Conservation (phyloP, 2,329 filamentous ascomycete genomes). For the Fusarium sp. region DNA sequence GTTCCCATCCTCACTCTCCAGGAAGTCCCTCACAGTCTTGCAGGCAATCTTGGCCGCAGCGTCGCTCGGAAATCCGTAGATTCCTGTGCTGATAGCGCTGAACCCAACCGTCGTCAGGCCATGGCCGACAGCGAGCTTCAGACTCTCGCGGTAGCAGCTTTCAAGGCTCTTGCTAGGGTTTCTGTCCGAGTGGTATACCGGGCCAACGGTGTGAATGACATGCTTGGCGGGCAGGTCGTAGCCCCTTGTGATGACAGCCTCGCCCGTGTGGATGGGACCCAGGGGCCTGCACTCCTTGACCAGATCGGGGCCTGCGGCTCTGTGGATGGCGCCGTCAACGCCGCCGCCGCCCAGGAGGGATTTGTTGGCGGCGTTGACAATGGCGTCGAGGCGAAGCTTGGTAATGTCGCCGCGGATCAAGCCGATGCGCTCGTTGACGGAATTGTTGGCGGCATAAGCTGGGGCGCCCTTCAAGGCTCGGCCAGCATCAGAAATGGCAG, state of each 20-base stretch:
- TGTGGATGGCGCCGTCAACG: constrained; percentile 88
- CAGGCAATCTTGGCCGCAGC: constrained; percentile 79
- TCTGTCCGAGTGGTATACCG: constrained; percentile 67
- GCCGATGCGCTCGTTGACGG: constrained; percentile 75
- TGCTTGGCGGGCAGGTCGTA: constrained; percentile 79
- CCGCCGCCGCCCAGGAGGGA: constrained; percentile 87
- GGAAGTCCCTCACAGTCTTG: constrained; percentile 63
- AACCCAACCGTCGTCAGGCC: constrained; percentile 80
- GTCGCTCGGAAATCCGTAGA: constrained; percentile 85
- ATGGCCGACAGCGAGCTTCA: constrained; percentile 76
- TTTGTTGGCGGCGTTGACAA: constrained; percentile 92
- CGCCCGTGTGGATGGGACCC: constrained; percentile 77
- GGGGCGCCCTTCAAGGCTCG: not conserved
- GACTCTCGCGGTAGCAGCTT: constrained; percentile 73
- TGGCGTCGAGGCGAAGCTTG: constrained; percentile 76
- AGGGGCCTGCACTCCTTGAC: constrained; percentile 76
- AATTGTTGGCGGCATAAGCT: constrained; percentile 50
- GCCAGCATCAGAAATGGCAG: constrained; percentile 27
- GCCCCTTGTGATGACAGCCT: constrained; percentile 82
- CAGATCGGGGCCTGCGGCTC: constrained; percentile 76
- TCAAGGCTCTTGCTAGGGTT: constrained; percentile 60
- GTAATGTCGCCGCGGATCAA: constrained; percentile 84
- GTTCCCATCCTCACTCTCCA: constrained; percentile 56
- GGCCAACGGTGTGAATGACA: constrained; percentile 92
- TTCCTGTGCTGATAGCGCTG: constrained; percentile 82